Evolutionary conservation across 352 stramenopile species (phyloP).

Genomic region (Globisporangium takayamanum): DNA sequence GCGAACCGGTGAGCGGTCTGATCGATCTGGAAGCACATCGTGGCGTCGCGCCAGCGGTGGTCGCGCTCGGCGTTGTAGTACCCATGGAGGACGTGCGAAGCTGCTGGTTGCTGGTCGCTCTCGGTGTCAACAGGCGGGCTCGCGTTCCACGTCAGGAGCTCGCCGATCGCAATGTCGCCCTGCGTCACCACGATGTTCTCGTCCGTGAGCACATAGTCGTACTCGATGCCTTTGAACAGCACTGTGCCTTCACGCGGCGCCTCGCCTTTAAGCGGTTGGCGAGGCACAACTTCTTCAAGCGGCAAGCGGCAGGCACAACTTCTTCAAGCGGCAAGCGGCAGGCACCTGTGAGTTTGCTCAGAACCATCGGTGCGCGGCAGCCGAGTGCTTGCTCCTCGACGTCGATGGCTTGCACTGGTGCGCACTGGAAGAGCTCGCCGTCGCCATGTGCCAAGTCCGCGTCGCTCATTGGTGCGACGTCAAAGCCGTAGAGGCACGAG

Average conservation of each 20-base stretch:
- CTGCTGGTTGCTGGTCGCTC: constrained; percentile 6
- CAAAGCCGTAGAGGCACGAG: constrained; percentile 39
- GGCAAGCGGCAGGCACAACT: constrained; percentile 57
- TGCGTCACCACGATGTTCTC: constrained; percentile 74
- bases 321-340: constrained; percentile 67
- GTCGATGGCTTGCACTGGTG: constrained; percentile 17
- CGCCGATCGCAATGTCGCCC: constrained; percentile 67
- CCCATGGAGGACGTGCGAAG: constrained; percentile 42
- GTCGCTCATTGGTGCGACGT: constrained; percentile 23
- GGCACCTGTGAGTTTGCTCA: constrained; percentile 40
- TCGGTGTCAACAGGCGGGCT: constrained; percentile 4
- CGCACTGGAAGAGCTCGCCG: constrained; percentile 34
- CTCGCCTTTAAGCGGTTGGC: background rate
- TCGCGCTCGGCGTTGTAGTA: constrained; percentile 80
- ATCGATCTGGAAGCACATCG: constrained; percentile 67
- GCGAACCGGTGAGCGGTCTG: constrained; percentile 31
- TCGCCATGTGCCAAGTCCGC: constrained; percentile 23
- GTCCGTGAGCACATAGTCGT: constrained; percentile 73
- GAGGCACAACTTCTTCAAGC: constrained; percentile 41
- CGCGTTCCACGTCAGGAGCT: constrained; percentile 34
- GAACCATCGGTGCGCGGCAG: constrained; percentile 34
- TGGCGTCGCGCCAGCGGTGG: constrained; percentile 55
- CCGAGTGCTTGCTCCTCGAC: constrained; percentile 32
- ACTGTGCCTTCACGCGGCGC: constrained; percentile 23
- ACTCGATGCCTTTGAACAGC: constrained; percentile 74